phyloP scores from a whole-genome alignment of 2,329 filamentous ascomycete species.

The Aspergillus felis region DNA sequence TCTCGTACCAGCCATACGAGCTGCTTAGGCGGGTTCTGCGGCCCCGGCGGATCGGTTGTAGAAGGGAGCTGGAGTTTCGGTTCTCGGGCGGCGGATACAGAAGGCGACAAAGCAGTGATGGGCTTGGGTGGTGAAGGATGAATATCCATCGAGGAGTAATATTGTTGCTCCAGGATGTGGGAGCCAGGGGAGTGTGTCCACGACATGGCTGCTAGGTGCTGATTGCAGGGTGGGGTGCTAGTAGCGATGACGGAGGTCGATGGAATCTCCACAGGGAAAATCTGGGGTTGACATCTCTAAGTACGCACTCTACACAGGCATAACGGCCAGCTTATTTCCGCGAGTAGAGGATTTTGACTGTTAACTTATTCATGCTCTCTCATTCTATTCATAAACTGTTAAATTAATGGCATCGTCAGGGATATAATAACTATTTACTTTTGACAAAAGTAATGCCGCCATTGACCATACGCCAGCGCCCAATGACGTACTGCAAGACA shows the following conservation, averaged over 20 bases:
- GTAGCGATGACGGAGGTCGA: not conserved
- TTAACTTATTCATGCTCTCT: not conserved
- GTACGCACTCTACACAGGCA: not conserved
- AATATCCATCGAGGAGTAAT: conserved; percentile 19
- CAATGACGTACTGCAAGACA: conserved; percentile 1
- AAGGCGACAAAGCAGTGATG: conserved; percentile 15
- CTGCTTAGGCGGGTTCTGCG: conserved; percentile 65
- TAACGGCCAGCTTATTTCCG: not conserved
- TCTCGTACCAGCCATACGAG: conserved; percentile 80
- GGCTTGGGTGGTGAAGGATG: conserved; percentile 23
- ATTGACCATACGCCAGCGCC: conserved; percentile 7
- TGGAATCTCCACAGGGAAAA: conserved; percentile 22
- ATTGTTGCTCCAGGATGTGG: conserved; percentile 1
- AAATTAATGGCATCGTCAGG: not conserved
- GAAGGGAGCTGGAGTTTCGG: conserved; percentile 63
- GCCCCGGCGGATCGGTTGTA: conserved; percentile 79
- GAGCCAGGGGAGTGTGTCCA: conserved; percentile 1
- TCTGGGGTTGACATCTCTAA: conserved; percentile 12
- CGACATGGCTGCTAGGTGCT: not conserved
- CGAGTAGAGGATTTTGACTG: not conserved
- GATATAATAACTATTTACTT: not conserved
- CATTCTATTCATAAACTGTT: not conserved
- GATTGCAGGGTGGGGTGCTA: conserved; percentile 1
- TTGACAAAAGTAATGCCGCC: not conserved
- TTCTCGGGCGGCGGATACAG: conserved; percentile 29